phyloP scores from a whole-genome alignment of 192 early-diverging fungal species.

The Coemansia sp. region DNA sequence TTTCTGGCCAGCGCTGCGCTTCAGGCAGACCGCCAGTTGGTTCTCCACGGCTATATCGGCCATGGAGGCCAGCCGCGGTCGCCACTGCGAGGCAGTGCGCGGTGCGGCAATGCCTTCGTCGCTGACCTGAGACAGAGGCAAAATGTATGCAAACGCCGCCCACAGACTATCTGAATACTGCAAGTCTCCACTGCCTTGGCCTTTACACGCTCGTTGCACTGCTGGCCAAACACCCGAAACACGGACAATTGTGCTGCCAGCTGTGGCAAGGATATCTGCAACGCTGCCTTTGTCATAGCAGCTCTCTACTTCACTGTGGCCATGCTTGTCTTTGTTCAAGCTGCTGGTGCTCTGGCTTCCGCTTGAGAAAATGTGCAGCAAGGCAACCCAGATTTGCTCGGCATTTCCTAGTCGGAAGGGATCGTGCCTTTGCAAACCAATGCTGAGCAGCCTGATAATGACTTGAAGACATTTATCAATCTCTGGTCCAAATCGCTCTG shows the following conservation, averaged over 20 bases:
- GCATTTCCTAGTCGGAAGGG: constrained; percentile 4
- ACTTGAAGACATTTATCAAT: constrained; percentile 27
- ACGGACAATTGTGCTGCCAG: neutral
- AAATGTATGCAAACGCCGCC: constrained; percentile 25
- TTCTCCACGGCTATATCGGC: constrained; percentile 26
- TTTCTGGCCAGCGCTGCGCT: neutral
- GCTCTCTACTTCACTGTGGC: neutral
- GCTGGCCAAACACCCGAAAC: constrained; percentile 18
- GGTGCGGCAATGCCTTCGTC: constrained; percentile 47
- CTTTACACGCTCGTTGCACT: constrained; percentile 10
- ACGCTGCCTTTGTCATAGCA: neutral
- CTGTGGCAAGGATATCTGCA: neutral
- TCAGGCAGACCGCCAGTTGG: constrained; percentile 12
- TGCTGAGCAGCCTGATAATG: constrained; percentile 19
- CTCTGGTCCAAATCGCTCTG: constrained; percentile 21
- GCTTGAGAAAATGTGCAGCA: constrained; percentile 30
- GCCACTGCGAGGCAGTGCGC: constrained; percentile 11
- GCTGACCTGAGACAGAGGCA: constrained; percentile 37
- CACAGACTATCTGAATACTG: constrained; percentile 15
- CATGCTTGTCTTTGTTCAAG: neutral
- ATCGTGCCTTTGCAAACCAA: neutral
- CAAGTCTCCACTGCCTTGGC: neutral
- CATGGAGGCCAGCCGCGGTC: constrained; percentile 15
- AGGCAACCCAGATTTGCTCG: constrained; percentile 26
- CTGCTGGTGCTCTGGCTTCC: neutral